Evolutionary conservation across 2,329 filamentous ascomycete species (phyloP).

Genomic region (Arthrinium puccinioides): DNA sequence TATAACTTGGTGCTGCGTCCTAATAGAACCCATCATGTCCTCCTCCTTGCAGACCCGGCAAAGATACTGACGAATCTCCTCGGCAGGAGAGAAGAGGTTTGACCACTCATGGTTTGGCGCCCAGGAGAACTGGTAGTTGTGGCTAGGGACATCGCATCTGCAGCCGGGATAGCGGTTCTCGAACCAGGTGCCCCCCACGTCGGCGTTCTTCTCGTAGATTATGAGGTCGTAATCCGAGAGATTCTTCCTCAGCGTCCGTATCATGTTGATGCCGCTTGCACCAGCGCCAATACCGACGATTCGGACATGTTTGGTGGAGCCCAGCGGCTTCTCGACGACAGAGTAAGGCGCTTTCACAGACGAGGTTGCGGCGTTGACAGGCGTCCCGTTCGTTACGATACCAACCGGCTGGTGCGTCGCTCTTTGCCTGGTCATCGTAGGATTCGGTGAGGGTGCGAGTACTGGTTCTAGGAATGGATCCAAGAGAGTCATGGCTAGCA

Average conservation of each 20-base stretch:
- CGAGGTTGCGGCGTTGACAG: constrained; percentile 11
- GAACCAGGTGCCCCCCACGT: constrained; percentile 51
- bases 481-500: no score
- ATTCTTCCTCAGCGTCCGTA: constrained; percentile 34
- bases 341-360: constrained; percentile 20
- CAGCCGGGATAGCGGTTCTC: constrained; percentile 54
- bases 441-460: no score
- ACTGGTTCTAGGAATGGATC: no score
- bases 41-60: constrained; percentile 39
- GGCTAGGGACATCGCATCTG: constrained; percentile 48
- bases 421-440: constrained; percentile 20
- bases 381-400: constrained; percentile 6
- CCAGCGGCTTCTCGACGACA: constrained; percentile 28
- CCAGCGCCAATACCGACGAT: constrained; percentile 38
- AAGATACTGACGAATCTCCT: constrained; percentile 50
- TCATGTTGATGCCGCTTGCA: constrained; percentile 36
- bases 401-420: constrained; percentile 9
- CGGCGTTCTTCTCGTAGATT: constrained; percentile 49
- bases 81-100: constrained; percentile 45
- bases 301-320: constrained; percentile 30
- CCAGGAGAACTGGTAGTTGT: constrained; percentile 58
- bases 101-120: constrained; percentile 52
- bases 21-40: constrained; percentile 34
- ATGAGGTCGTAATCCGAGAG: constrained; percentile 36
- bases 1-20: constrained; percentile 32